Base-by-base conservation (phyloP, 164 flowering plant species). In the Umbellularia californica region DNA sequence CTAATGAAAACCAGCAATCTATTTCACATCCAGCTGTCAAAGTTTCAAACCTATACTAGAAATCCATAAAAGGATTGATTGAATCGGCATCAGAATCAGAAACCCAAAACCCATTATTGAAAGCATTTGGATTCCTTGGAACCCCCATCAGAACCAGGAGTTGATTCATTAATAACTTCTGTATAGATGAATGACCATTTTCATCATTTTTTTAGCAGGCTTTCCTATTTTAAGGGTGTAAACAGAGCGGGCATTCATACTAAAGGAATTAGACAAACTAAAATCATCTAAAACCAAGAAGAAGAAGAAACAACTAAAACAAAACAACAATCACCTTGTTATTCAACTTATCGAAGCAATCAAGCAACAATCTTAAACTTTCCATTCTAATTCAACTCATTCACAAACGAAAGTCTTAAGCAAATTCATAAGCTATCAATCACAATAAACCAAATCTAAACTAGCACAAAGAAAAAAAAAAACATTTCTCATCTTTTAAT, bases 211-310 rank as follows among this genome's bases (percentile, higher is more conserved):
- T 58, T 58, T 7, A 19, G 5, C 64, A 58, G 67, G 12, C 67
- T 24, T 5, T 35, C 41, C 41, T 35, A 1, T 6, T 0, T 6
- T 6, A 35, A 33, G 41, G 6, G 41, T 35, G 41, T 35, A 35
- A 64, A 24, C 67, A 5, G 1, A 24, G 15, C 67, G 7, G 23
- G 23, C 23, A 9, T 64, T 64, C 28, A 22, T 24, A 64, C 25
- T 22, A 64, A 64, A 5, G 6, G 9, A 35, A 35, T 35, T 35
- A 35, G 25, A 64, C 67, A 23, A 22, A 64, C 5, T 27, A 64
- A 27, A 24, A 64, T 64, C 67, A 64, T 64, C 11, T 64, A 64
- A 64, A 64, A 64, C 19, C 69, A 66, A 30, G 20, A 65, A 65
- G 15, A 65, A 13, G 2, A 35, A 13, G 30, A 28, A 25, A 13